These are phyloP conservation scores for Boechera divaricarpa DNA, from an alignment of 345 rosid genomes.

Conservation along the genomic window DNA sequence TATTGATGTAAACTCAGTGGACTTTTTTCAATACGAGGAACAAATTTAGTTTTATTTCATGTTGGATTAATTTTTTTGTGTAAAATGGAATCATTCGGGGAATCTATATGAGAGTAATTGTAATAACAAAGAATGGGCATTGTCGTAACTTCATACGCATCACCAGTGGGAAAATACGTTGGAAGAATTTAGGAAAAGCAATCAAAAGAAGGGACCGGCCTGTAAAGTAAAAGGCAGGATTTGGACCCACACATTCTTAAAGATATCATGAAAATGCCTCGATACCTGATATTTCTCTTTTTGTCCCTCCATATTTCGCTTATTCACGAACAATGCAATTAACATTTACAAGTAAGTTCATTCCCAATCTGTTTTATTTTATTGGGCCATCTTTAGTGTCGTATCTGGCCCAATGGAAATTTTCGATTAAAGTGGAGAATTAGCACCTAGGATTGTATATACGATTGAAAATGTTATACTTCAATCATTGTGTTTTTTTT, in stretches of 20 bases:
- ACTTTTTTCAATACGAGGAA: too few relatives aligned
- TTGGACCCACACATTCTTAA: constrained; percentile 33
- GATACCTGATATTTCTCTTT: constrained; percentile 29
- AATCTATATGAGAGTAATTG: neutral
- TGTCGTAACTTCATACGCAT: constrained; percentile 3
- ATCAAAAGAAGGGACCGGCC: constrained; percentile 34
- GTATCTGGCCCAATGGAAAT: constrained; percentile 4
- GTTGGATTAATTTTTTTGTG: too few relatives aligned
- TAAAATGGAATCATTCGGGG: too few relatives aligned
- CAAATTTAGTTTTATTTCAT: too few relatives aligned
- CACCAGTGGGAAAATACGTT: constrained; percentile 40
- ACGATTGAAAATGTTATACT: too few relatives aligned
- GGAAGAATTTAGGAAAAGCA: constrained; percentile 46
- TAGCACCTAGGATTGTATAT: neutral
- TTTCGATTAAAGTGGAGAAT: neutral
- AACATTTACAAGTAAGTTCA: neutral
- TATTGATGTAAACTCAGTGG: neutral
- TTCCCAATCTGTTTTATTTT: neutral
- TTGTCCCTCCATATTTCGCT: neutral
- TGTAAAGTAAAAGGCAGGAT: constrained; percentile 42
- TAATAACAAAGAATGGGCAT: neutral
- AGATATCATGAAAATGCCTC: constrained; percentile 39
- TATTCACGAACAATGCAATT: constrained; percentile 24
- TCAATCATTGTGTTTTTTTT: neutral
- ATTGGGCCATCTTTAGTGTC: constrained; percentile 1